Conservation (phyloP, 495 filamentous ascomycete genomes). For the Chaetomidium leptoderma region DNA sequence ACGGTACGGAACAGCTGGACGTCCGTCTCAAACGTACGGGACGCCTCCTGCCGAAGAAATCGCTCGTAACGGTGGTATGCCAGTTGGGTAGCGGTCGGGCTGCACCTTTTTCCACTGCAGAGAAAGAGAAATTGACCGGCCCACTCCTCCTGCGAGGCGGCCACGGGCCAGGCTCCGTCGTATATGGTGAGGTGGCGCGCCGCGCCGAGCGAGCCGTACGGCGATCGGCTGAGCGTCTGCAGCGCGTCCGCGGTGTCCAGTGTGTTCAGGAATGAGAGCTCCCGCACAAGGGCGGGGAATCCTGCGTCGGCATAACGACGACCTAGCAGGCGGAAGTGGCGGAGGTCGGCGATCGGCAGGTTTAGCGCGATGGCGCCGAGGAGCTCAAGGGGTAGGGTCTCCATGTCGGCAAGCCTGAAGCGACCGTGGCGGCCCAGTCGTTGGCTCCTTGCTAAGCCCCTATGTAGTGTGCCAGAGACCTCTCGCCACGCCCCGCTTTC, state of each 20-base stretch:
- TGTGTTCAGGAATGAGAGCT: neutral
- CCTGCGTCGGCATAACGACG: neutral
- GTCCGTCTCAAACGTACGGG: neutral
- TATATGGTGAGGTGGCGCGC: constrained; percentile 1
- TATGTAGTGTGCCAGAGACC: constrained; percentile 1
- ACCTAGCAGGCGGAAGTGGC: neutral
- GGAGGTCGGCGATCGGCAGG: neutral
- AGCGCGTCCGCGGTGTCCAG: neutral
- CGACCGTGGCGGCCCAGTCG: neutral
- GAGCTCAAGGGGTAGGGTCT: neutral
- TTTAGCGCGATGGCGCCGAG: neutral
- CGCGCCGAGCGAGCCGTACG: neutral
- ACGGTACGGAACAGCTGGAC: neutral
- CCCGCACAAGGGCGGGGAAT: neutral
- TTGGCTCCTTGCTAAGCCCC: neutral
- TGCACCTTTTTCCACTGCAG: neutral
- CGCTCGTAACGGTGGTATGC: neutral
- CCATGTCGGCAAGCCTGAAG: neutral
- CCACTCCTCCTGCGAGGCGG: neutral
- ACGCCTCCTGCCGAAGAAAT: neutral
- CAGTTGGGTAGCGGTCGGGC: neutral
- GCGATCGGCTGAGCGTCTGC: constrained; percentile 1
- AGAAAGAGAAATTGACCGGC: neutral
- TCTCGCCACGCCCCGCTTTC: neutral
- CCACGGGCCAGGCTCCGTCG: neutral